Percentiles rank a stretch among this genome's conserved stretches.
Evolutionary conservation across 495 filamentous ascomycete genomes (phyloP).

Genomic region (Daldinia grandis): DNA sequence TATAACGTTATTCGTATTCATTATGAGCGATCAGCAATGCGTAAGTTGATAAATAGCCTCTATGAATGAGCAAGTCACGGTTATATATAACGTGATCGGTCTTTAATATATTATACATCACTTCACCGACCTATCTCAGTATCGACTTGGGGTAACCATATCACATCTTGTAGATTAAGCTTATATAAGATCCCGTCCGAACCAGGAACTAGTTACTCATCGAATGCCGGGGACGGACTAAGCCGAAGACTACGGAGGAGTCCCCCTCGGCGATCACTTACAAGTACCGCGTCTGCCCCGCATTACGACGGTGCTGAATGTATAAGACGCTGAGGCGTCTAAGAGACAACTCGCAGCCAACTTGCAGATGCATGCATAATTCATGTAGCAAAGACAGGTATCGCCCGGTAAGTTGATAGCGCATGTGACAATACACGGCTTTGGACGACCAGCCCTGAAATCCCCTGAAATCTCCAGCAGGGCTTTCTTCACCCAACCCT

Average conservation of each 20-base stretch:
- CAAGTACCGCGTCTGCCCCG: constrained; percentile 39
- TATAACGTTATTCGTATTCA: constrained; percentile 16
- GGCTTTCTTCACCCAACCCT: no score
- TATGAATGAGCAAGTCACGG: constrained; percentile 25
- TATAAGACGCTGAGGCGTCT: constrained; percentile 2
- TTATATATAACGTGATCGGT: constrained; percentile 20
- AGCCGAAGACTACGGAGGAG: background rate
- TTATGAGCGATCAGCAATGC: constrained; percentile 10
- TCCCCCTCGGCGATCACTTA: constrained; percentile 16
- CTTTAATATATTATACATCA: constrained; percentile 15
- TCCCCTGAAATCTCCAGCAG: background rate
- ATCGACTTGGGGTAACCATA: background rate
- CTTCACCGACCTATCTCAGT: background rate
- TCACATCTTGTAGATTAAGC: constrained; percentile 27
- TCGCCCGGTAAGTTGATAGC: constrained; percentile 11
- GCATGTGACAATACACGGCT: constrained; percentile 31
- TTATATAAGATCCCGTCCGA: constrained; percentile 29
- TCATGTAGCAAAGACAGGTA: background rate
- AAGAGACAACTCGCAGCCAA: constrained; percentile 15
- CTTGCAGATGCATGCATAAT: constrained; percentile 19
- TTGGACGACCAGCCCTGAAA: constrained; percentile 13
- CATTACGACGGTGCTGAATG: constrained; percentile 18
- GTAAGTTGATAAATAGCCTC: constrained; percentile 2
- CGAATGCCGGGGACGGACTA: constrained; percentile 19
- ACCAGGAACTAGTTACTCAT: constrained; percentile 11